Evolutionary conservation across 305 asterid species (phyloP).

Genomic region (Ilex paraguariensis): DNA sequence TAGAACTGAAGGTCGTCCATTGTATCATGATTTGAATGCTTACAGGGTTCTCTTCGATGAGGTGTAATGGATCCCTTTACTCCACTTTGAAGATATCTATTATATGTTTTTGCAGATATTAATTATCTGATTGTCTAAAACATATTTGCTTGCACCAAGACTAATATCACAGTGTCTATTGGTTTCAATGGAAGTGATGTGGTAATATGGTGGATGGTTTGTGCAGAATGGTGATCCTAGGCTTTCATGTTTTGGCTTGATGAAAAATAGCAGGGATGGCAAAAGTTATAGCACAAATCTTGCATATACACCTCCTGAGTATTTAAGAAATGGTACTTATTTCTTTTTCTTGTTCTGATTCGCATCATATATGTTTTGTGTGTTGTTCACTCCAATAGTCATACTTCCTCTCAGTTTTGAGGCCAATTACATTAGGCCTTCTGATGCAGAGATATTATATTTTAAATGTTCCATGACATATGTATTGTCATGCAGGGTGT

Average conservation of each 20-base stretch:
- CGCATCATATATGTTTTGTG: not conserved
- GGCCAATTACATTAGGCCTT: too few species aligned
- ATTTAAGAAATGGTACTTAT: constrained; percentile 73
- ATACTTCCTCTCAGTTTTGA: too few species aligned
- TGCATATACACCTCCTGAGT: constrained; percentile 97
- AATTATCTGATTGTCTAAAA: not conserved
- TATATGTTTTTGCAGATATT: constrained; percentile 12
- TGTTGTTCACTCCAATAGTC: too few species aligned
- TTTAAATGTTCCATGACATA: too few species aligned
- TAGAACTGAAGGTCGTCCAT: constrained; percentile 86
- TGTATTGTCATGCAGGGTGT: too few species aligned
- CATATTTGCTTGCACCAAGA: not conserved
- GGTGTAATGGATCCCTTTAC: constrained; percentile 34
- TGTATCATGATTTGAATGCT: constrained; percentile 97
- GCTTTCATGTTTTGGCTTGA: constrained; percentile 92
- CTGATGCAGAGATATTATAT: too few species aligned
- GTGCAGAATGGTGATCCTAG: constrained; percentile 94
- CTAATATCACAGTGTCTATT: not conserved
- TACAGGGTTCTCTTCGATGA: constrained; percentile 96
- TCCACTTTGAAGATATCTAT: not conserved
- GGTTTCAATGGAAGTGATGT: constrained; percentile 9
- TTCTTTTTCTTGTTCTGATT: constrained; percentile 11
- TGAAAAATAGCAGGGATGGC: constrained; percentile 98
- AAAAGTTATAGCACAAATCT: constrained; percentile 98
- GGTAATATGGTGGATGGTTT: constrained; percentile 21